Percentiles rank a stretch among this genome's conserved stretches.
phyloP scores from a whole-genome alignment of 2,329 filamentous ascomycete genomes.

The Malbranchea zuffiana region DNA sequence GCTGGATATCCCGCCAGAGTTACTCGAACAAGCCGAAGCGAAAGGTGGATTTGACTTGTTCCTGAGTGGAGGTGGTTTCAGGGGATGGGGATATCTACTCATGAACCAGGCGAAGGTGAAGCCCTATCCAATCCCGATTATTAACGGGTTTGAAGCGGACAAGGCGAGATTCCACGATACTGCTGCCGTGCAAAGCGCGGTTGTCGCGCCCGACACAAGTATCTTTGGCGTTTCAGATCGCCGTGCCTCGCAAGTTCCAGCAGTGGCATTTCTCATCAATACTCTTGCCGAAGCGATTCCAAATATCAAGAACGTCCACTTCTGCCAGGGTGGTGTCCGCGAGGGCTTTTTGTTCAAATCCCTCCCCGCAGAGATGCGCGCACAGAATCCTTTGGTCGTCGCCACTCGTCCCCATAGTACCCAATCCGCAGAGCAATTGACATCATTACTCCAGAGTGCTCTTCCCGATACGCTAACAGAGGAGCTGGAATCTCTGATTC shows the following conservation, averaged over 20 bases:
- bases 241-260: constrained; percentile 68
- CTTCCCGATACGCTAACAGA: constrained; percentile 31
- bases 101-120: constrained; percentile 63
- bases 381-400: constrained; percentile 55
- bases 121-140: constrained; percentile 73
- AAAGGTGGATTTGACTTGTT: constrained; percentile 57
- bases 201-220: constrained; percentile 26
- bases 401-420: constrained; percentile 47
- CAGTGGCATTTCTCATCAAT: constrained; percentile 69
- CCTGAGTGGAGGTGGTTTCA: constrained; percentile 79
- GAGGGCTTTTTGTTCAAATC: constrained; percentile 71
- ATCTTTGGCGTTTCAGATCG: constrained; percentile 69
- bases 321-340: constrained; percentile 78
- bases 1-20: constrained; percentile 46
- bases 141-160: constrained; percentile 63
- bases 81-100: constrained; percentile 81
- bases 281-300: constrained; percentile 61
- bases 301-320: constrained; percentile 60
- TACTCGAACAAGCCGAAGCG: constrained; percentile 35
- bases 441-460: constrained; percentile 38
- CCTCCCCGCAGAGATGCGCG: constrained; percentile 49
- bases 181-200: constrained; percentile 33
- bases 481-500: constrained; percentile 21
- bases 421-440: constrained; percentile 38
- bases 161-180: constrained; percentile 49